Evolutionary conservation across 2,329 filamentous ascomycete genomes (phyloP), one percentile per base, ranked within the genome.

Genomic region (Epichloe scottii): DNA sequence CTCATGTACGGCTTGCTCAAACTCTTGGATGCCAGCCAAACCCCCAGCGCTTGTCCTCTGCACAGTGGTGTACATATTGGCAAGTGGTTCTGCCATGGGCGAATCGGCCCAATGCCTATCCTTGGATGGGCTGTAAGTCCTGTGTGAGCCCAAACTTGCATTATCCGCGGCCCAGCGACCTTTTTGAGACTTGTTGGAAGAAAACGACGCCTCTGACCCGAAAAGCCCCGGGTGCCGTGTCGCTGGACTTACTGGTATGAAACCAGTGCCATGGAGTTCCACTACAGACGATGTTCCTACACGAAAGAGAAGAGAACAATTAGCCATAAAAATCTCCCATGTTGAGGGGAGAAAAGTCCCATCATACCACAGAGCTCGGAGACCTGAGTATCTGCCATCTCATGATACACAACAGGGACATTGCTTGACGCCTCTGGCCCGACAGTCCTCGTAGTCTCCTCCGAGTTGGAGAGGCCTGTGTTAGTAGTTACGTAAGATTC

Each of bases 311-410:
- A 19, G 40, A 48, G 8, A 11, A 26, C 14, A 39, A 14, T 49
- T 4, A 43, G 47, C 8, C 21, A 37, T 12, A 1, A 11, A 42
- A 33, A 15, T 7, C 21, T 41, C n/a, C 2, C n/a, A 42, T 11
- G 12, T 14, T n/a, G 14, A 21, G 7, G 10, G 4, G 37, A 23
- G 4, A 49, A 8, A 37, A n/a, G 15, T 21, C 1, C 5, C 8
- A 61, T 45, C 50, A 43, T 64, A 76, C 76, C 73, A 51, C 62
- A 63, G 40, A 79, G 60, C 55, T 79, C 76, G 6, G 66, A 66
- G n/a, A 76, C 57, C 11, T 66, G 65, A 0, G 66, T 72, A 48
- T 70, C 66, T 2, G 61, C 65, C 64, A 76, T 70, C 58, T 77
- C 74, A 30, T 65, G 56, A 17, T 21, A 19, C 12, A 43, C 15